Percentiles rank a stretch among this genome's conserved stretches.
Conservation (phyloP, 768 basidiomycete species). For the Tulasnella sp. region DNA sequence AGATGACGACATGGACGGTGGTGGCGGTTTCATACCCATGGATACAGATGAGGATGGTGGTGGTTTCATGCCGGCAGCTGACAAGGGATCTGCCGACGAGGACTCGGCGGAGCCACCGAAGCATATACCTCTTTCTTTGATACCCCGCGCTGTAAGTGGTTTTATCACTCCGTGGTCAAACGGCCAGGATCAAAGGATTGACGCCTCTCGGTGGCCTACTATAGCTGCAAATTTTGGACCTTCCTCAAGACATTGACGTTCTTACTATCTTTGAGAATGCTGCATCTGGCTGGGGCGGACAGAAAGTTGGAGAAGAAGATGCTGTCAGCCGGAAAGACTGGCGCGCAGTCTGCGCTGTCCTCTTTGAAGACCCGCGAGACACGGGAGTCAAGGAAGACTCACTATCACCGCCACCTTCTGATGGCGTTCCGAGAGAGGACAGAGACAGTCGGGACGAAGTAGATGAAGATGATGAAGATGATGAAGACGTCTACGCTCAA, state of each 20-base stretch:
- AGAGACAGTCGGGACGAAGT: conserved; percentile 35
- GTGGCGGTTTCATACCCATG: conserved; percentile 14
- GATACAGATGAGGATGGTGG: conserved; percentile 21
- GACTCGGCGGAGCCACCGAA: background rate
- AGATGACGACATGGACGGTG: conserved; percentile 16
- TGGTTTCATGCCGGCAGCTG: conserved; percentile 20
- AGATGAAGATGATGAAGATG: conserved; percentile 34
- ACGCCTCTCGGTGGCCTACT: background rate
- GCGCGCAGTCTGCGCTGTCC: conserved; percentile 72
- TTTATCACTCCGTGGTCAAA: background rate
- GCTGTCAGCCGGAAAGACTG: conserved; percentile 64
- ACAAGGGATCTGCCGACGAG: background rate
- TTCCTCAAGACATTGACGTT: conserved; percentile 59
- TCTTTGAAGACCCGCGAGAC: conserved; percentile 46
- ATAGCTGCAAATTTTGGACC: conserved; percentile 53
- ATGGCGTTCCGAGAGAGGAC: conserved; percentile 34
- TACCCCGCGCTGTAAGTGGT: conserved; percentile 19
- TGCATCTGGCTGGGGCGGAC: conserved; percentile 60
- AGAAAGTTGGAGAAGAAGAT: conserved; percentile 31
- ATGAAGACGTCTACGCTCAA: conserved; percentile 24
- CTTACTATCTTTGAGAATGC: conserved; percentile 71
- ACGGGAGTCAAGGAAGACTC: conserved; percentile 25
- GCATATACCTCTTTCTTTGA: conserved; percentile 20
- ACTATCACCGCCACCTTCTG: background rate
- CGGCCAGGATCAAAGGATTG: background rate